A percentile compares a stretch with the other conserved stretches of the same genome.
Conservation (phyloP, 306 rosid species). For the Datisca glomerata region DNA sequence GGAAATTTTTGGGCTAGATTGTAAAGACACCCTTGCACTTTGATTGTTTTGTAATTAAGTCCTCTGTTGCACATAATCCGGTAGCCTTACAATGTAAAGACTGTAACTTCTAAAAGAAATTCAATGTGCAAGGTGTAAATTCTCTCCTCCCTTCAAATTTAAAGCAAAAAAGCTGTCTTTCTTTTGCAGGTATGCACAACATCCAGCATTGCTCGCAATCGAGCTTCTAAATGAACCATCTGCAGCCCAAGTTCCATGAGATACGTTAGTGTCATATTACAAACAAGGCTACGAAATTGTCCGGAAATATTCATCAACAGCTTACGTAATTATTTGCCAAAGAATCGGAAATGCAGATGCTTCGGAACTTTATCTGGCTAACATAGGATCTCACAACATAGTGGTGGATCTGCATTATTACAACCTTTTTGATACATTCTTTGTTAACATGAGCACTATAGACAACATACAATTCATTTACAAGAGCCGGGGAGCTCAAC, state of each 20-base stretch:
- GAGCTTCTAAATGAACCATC: slow-evolving; percentile 93
- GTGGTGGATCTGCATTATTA: slow-evolving; percentile 56
- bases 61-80: too few species aligned
- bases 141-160: neutral
- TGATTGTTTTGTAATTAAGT: neutral
- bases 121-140: neutral
- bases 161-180: neutral
- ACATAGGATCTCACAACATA: slow-evolving; percentile 36
- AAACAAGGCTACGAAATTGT: slow-evolving; percentile 73
- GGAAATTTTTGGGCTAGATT: too few species aligned
- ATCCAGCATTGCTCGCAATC: slow-evolving; percentile 70
- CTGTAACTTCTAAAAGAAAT: neutral
- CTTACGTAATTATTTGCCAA: slow-evolving; percentile 81
- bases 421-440: slow-evolving; percentile 69
- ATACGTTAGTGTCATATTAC: slow-evolving; percentile 53
- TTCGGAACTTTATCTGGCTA: slow-evolving; percentile 63
- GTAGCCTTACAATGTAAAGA: too few species aligned
- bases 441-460: slow-evolving; percentile 47
- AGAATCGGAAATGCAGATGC: slow-evolving; percentile 88
- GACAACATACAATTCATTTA: slow-evolving; percentile 67
- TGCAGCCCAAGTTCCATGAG: slow-evolving; percentile 49
- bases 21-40: neutral
- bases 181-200: slow-evolving; percentile 46
- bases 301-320: slow-evolving; percentile 53
- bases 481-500: slow-evolving; percentile 54